Evolutionary conservation across 2,329 filamentous ascomycete genomes (phyloP).

Genomic region (Seiridium unicorne): DNA sequence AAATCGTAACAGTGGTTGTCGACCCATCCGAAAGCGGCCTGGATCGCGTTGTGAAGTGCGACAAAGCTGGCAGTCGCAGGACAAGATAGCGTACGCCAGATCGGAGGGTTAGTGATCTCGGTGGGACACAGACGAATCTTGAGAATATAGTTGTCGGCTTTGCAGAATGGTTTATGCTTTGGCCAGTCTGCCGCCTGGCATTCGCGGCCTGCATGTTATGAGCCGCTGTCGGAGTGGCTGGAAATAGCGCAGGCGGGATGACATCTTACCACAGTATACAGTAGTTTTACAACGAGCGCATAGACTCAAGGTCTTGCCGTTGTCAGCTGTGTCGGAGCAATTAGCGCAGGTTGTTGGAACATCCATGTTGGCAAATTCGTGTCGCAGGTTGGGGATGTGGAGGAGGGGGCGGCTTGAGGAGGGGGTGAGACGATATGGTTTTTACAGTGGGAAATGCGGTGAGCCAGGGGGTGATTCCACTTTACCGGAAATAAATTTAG

Average conservation of each 20-base stretch:
- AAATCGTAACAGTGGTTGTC: background rate
- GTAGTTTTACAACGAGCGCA: background rate
- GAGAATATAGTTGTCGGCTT: background rate
- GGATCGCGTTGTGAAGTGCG: background rate
- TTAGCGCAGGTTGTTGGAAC: background rate
- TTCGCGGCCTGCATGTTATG: background rate
- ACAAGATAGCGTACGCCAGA: background rate
- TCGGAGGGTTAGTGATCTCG: background rate
- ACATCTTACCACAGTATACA: background rate
- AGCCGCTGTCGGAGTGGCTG: background rate
- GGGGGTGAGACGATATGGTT: background rate
- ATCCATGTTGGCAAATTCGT: background rate
- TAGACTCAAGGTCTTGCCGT: background rate
- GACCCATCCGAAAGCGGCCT: background rate
- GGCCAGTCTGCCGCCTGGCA: background rate
- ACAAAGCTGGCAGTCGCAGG: background rate
- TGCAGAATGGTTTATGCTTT: background rate
- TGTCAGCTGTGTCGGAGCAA: background rate
- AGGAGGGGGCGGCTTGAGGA: background rate
- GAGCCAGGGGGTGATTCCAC: background rate
- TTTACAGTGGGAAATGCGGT: too few relatives aligned
- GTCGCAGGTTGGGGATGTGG: background rate
- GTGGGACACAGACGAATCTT: background rate
- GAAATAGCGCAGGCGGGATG: background rate
- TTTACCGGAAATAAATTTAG: background rate